Base-by-base conservation (phyloP, 1,284 basidiomycete species). In the Porogramme epimiltina region DNA sequence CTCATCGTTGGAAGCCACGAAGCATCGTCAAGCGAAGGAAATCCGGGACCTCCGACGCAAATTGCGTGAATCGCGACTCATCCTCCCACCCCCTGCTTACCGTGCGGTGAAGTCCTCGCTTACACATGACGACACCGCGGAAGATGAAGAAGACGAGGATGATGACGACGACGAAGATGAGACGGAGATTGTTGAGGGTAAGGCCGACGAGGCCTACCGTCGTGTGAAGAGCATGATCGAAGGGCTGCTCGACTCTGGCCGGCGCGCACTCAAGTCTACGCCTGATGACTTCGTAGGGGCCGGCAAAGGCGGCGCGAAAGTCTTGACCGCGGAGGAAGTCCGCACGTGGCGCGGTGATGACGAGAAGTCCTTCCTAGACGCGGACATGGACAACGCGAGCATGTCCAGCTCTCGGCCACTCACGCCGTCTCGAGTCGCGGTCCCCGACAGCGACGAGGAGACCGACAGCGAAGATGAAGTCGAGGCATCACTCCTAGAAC, bases 11-110 rank as follows among this genome's bases (percentile, higher is more conserved):
- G 89, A 92, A 67, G 79, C 83, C 31, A 81, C 81, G 42, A 90
- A 89, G 67, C 80, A 86, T 60, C 76, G 77, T n/a, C 89, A 92
- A 63, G 84, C 86, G 6, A 87, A 84, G 63, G 90, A 92, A 66
- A 91, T 92, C 42, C 59, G 59, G 26, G 59, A 60, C 15, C 73
- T 91, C 19, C 80, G 85, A 24, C 79, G 87, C 33, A 89, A 85
- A 66, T 73, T 92, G 39, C 81, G 90, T 51, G 89, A 91, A 66
- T 84, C 88, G 26, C 79, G 89, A 15, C 78, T 91, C 31, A 82
- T 85, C 43, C 78, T 91, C 2, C 89, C 89, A 5, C 90, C 89
- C 1, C 73, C 68, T 26, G 70, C 79, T 0, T 91, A 75, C 62
- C 77, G 73, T 38, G 81, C 75, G 22, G 75, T 87, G 54, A 78